Evolutionary conservation across 208 protist genomes (phyloP).

Genomic region (Balamuthia mandrillaris): DNA sequence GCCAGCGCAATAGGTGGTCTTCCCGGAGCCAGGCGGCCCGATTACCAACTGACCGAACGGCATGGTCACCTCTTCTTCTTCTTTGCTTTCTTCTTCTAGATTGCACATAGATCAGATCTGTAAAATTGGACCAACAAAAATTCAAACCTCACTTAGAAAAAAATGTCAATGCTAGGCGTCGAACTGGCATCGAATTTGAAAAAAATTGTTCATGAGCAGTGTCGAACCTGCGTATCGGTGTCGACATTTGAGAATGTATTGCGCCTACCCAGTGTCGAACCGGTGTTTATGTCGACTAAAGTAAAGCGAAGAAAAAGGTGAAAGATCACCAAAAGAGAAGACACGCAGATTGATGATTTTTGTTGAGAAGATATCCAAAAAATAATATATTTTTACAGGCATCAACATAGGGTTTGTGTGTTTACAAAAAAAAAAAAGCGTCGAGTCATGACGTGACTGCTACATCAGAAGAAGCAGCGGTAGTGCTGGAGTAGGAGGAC

Average conservation of each 20-base stretch:
- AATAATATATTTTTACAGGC: too few species aligned
- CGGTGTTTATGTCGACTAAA: too few species aligned
- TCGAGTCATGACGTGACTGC: too few species aligned
- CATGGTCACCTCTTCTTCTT: constrained; percentile 47
- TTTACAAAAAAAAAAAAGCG: too few species aligned
- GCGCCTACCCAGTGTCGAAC: too few species aligned
- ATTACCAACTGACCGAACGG: constrained; percentile 91
- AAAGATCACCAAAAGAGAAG: too few species aligned
- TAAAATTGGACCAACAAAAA: neutral
- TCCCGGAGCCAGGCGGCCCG: constrained; percentile 90
- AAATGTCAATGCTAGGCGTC: neutral
- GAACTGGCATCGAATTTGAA: neutral
- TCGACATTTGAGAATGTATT: neutral
- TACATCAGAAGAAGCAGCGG: neutral
- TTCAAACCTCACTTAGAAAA: neutral
- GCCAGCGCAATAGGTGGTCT: constrained; percentile 92
- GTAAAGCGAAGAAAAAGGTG: too few species aligned
- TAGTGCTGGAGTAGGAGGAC: neutral
- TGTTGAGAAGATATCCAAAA: too few species aligned
- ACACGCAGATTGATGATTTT: too few species aligned
- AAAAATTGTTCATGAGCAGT: neutral
- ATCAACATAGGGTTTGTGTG: too few species aligned
- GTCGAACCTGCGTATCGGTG: neutral
- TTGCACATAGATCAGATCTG: neutral
- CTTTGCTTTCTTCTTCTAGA: neutral